Evolutionary conservation across 2,329 filamentous ascomycete genomes (phyloP), one percentile per base, ranked within the genome.

Genomic region (Alternaria sp.): DNA sequence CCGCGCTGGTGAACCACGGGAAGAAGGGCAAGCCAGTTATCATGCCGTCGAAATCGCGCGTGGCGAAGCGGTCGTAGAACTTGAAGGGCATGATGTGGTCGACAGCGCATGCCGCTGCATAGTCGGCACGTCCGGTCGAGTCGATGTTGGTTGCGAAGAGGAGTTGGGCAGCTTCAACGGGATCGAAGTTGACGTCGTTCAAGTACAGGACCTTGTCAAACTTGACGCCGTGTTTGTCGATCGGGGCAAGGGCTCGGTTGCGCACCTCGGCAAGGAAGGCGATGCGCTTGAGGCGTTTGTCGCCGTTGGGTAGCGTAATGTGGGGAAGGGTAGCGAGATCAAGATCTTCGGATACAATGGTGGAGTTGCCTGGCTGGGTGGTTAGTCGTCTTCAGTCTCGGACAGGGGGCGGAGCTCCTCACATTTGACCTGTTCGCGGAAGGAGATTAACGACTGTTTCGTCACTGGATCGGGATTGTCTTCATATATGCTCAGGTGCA

Each of bases 1-100:
- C 86, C 1, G 79, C 80, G 46, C 73, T 78, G 5, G 86, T 83
- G 75, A 91, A 90, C 79, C 88, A 90, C 0, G 91, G 91, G 75
- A 86, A 93, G 60, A 89, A 86, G 1, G 88, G 86, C 41, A 90
- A 82, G 5, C 90, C 85, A 34, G 87, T 84, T 28, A 85, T 84
- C 66, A 86, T 85, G 1, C 90, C 89, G 59, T 91, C 85, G 3
- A 81, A 79, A 68, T 93, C 91, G 14, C 91, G 84, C 20, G 89
- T 86, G 1, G 90, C 91, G 74, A 91, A 93, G 0, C 89, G 87
- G 74, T 93, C 91, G 75, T 93, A 93, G 73, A 88, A 91, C 41
- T 86, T 82, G 63, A 90, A 87, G 0, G 89, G 87, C 55, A 86
- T 85, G 62, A 88, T 86, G 69, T 89, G 92, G 78, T 93, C 91